Evolutionary conservation across 345 rosid genomes (phyloP).

Genomic region (Brassica cretica): DNA sequence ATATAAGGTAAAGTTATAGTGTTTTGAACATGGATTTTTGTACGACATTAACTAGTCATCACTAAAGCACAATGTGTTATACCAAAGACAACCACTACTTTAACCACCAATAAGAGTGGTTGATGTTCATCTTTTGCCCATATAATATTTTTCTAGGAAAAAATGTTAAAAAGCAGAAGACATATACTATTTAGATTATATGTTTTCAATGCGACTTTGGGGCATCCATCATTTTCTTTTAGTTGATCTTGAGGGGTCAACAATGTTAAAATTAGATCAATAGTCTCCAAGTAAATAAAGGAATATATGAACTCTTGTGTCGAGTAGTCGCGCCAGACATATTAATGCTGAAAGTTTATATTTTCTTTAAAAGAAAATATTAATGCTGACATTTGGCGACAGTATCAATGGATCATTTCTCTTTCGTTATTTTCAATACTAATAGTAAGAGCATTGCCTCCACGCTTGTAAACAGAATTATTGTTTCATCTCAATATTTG

Average conservation of each 20-base stretch:
- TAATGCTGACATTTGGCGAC: too few species aligned
- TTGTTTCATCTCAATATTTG: too few species aligned
- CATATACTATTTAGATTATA: conserved; percentile 26
- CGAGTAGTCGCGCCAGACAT: conserved; percentile 63
- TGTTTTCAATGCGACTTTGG: conserved; percentile 26
- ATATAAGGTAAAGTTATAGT: not conserved
- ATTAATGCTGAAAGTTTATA: not conserved
- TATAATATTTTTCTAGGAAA: not conserved
- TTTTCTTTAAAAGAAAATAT: too few species aligned
- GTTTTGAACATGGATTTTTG: not conserved
- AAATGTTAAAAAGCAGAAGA: conserved; percentile 9
- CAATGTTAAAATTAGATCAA: not conserved
- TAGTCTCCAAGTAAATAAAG: too few species aligned
- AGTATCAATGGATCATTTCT: too few species aligned
- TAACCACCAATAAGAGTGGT: conserved; percentile 25
- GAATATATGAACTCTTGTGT: conserved; percentile 38
- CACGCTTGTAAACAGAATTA: too few species aligned
- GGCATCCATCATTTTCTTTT: conserved; percentile 26
- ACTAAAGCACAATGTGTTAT: conserved; percentile 14
- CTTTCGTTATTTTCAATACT: too few species aligned
- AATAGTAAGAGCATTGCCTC: too few species aligned
- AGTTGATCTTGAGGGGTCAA: conserved; percentile 22
- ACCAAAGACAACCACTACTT: conserved; percentile 33
- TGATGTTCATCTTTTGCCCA: conserved; percentile 6
- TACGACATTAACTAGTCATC: not conserved